phyloP scores from a whole-genome alignment of 208 protist species.

The Acanthamoeba royreba region DNA sequence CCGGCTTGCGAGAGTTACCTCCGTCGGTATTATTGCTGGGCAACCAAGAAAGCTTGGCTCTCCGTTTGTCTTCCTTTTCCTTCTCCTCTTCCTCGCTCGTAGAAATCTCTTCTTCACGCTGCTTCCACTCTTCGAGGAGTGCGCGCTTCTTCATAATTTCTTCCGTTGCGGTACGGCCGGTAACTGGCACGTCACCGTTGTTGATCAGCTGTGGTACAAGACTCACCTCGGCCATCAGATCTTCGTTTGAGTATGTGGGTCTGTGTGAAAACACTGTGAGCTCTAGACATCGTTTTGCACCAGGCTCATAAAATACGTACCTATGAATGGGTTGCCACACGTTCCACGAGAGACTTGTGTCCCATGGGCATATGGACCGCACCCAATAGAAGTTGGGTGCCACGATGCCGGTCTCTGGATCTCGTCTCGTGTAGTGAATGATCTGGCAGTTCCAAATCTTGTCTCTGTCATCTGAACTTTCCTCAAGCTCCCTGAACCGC shows the following conservation, averaged over 20 bases:
- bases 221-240: not conserved
- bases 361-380: conserved; percentile 27
- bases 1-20: not conserved
- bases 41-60: not conserved
- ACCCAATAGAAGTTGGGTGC: conserved; percentile 36
- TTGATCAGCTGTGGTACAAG: not conserved
- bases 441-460: conserved; percentile 47
- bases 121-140: not conserved
- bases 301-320: not conserved
- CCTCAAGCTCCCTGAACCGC: not conserved
- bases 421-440: conserved; percentile 47
- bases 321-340: not conserved
- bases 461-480: not conserved
- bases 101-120: not conserved
- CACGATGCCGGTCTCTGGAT: conserved; percentile 25
- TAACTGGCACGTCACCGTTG: not conserved
- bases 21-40: not conserved
- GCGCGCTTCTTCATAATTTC: not conserved
- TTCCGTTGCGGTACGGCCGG: not conserved
- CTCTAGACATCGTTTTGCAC: not conserved
- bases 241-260: not conserved
- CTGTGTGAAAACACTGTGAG: not conserved
- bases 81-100: not conserved
- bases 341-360: not conserved
- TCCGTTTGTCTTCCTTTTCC: not conserved